Evolutionary conservation across 2,329 filamentous ascomycete species (phyloP).

Genomic region (Escovopsis weberi): DNA sequence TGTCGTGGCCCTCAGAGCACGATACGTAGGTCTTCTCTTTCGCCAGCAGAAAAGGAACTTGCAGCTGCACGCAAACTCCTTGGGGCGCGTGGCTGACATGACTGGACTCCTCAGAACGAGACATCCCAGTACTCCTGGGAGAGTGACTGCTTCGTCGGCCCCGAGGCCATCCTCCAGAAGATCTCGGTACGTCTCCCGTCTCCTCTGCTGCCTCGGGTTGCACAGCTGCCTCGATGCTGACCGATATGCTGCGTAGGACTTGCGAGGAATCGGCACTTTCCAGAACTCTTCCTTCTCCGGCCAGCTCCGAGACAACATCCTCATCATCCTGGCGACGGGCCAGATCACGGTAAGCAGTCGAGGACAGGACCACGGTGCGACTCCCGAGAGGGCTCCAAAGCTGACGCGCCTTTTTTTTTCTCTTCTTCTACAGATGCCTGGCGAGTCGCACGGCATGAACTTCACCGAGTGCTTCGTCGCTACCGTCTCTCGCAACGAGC

Average conservation of each 20-base stretch:
- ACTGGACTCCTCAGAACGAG: not conserved
- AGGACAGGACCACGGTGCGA: no score
- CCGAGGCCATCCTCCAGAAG: conserved; percentile 59
- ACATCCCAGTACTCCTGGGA: conserved; percentile 92
- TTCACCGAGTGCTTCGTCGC: conserved; percentile 81
- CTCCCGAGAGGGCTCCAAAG: not conserved
- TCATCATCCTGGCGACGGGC: conserved; percentile 81
- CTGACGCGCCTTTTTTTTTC: not conserved
- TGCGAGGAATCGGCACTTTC: conserved; percentile 78
- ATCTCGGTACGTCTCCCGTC: conserved; percentile 46
- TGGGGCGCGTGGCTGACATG: not conserved
- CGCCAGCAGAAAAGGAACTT: not conserved
- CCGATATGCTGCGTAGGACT: conserved; percentile 31
- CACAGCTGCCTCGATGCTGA: not conserved
- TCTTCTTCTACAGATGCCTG: conserved; percentile 51
- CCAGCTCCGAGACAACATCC: conserved; percentile 62
- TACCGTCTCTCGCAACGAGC: conserved; percentile 44
- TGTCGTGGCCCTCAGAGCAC: conserved; percentile 31
- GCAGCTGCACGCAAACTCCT: no score
- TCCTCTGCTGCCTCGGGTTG: not conserved
- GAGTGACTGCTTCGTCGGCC: conserved; percentile 50
- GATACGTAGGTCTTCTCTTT: conserved; percentile 50
- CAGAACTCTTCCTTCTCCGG: conserved; percentile 64
- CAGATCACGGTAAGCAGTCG: conserved; percentile 50
- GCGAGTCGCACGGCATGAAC: conserved; percentile 74